These are phyloP conservation scores for Pichia sp. DNA, from an alignment of 1,139 yeast species.

Conservation along the genomic window DNA sequence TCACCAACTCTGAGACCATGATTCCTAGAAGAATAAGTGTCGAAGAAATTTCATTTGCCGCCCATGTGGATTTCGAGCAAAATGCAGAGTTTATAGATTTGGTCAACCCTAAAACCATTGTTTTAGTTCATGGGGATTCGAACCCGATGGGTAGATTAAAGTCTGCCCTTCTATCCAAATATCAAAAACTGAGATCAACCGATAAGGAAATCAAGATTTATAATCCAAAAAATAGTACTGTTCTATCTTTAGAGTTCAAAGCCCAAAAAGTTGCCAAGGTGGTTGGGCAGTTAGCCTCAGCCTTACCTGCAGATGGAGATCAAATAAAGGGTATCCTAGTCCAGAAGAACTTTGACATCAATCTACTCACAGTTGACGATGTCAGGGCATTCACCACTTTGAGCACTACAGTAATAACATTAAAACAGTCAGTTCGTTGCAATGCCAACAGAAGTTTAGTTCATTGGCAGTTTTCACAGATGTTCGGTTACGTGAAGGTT, in stretches of 20 bases:
- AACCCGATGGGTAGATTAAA: slow-evolving; percentile 97
- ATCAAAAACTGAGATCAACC: slow-evolving; percentile 75
- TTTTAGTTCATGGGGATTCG: slow-evolving; percentile 96
- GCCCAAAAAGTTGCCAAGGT: slow-evolving; percentile 86
- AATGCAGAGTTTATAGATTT: slow-evolving; percentile 86
- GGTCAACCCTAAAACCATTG: slow-evolving; percentile 77
- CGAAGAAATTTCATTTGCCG: slow-evolving; percentile 96
- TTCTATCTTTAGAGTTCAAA: slow-evolving; percentile 68
- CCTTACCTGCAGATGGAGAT: slow-evolving; percentile 35
- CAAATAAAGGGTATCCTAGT: slow-evolving; percentile 87
- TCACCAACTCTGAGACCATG: slow-evolving; percentile 69
- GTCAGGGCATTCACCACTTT: slow-evolving; percentile 84
- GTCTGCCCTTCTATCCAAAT: slow-evolving; percentile 86
- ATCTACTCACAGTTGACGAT: slow-evolving; percentile 76
- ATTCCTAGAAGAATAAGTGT: slow-evolving; percentile 84
- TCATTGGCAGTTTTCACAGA: slow-evolving; percentile 86
- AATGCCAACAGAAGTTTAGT: slow-evolving; percentile 78
- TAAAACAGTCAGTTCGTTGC: slow-evolving; percentile 72
- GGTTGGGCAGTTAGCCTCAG: slow-evolving; percentile 68
- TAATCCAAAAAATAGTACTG: slow-evolving; percentile 90
- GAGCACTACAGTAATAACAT: slow-evolving; percentile 79
- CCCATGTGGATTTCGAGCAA: slow-evolving; percentile 95
- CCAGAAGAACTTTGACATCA: slow-evolving; percentile 85
- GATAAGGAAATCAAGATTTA: slow-evolving; percentile 88
- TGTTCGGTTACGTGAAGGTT: slow-evolving; percentile 84